phyloP scores from a whole-genome alignment of 148 eudicot species.

The Drosera capensis region DNA sequence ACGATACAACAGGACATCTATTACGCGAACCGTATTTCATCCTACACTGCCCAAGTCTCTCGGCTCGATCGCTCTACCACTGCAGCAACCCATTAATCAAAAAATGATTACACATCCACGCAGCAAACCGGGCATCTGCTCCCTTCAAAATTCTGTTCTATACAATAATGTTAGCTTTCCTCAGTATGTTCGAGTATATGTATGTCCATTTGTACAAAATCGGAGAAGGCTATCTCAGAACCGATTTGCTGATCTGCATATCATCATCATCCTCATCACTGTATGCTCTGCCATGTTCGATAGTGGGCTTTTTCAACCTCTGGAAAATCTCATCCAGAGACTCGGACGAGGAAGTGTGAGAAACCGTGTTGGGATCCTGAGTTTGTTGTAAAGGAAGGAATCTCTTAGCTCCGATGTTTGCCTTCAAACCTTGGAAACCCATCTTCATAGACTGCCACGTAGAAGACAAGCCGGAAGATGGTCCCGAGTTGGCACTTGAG shows the following conservation, averaged over 20 bases:
- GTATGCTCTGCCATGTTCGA: constrained; percentile 6
- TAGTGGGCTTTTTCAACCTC: constrained; percentile 29
- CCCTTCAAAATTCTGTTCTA: neutral
- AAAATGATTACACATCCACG: neutral
- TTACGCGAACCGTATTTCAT: neutral
- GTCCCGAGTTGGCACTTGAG: constrained; percentile 9
- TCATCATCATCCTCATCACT: constrained; percentile 9
- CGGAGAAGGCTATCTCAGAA: neutral
- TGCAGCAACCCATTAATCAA: neutral
- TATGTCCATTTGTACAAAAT: neutral
- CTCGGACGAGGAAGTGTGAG: constrained; percentile 26
- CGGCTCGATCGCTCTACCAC: neutral
- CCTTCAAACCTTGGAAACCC: constrained; percentile 35
- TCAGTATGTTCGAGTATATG: constrained; percentile 3
- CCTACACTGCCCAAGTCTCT: neutral
- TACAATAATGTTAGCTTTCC: constrained; percentile 7
- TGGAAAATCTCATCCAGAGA: constrained; percentile 48
- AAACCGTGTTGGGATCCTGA: constrained; percentile 13
- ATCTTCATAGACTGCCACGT: constrained; percentile 74
- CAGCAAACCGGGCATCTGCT: constrained; percentile 2
- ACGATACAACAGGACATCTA: neutral
- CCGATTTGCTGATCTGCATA: constrained; percentile 4
- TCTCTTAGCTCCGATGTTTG: constrained; percentile 28
- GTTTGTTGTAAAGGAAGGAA: constrained; percentile 26
- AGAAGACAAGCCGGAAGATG: constrained; percentile 45